Conservation (phyloP, 1,284 basidiomycete genomes). For the Gomphus sp. region DNA sequence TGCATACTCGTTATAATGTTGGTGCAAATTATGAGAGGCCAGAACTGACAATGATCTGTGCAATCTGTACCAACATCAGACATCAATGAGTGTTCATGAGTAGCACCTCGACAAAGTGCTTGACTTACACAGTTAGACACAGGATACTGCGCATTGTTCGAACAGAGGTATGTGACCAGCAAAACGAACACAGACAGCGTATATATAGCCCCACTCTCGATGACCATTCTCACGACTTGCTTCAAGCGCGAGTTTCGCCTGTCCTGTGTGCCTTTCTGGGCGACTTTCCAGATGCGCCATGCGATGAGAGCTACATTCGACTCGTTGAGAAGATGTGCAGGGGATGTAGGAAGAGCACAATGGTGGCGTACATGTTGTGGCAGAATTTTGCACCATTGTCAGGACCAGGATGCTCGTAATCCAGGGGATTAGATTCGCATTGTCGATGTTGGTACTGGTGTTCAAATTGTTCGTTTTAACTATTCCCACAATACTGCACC, state of each 20-base stretch:
- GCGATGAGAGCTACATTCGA: conserved; percentile 13
- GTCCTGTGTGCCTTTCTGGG: conserved; percentile 5
- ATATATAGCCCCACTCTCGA: conserved; percentile 18
- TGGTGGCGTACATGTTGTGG: conserved; percentile 17
- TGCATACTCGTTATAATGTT: not conserved
- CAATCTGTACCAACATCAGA: not conserved
- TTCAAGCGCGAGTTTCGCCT: conserved; percentile 5
- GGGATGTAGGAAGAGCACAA: not conserved
- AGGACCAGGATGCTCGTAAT: conserved; percentile 15
- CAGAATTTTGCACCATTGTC: conserved; percentile 17
- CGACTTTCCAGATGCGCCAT: conserved; percentile 14
- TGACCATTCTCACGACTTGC: conserved; percentile 16
- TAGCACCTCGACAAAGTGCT: not conserved
- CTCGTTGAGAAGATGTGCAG: not conserved
- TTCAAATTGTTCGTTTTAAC: conserved; percentile 4
- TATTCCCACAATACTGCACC: not conserved
- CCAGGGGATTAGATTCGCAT: conserved; percentile 12
- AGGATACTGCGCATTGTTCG: conserved; percentile 10
- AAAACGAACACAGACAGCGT: conserved; percentile 8
- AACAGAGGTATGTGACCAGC: conserved; percentile 6
- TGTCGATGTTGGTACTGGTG: conserved; percentile 11
- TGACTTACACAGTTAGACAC: conserved; percentile 8
- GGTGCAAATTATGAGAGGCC: not conserved
- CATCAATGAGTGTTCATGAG: not conserved
- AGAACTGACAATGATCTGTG: not conserved